Percentiles rank a stretch among this genome's conserved stretches.
Evolutionary conservation across 345 rosid genomes (phyloP).

Genomic region (Euphorbia peplus): DNA sequence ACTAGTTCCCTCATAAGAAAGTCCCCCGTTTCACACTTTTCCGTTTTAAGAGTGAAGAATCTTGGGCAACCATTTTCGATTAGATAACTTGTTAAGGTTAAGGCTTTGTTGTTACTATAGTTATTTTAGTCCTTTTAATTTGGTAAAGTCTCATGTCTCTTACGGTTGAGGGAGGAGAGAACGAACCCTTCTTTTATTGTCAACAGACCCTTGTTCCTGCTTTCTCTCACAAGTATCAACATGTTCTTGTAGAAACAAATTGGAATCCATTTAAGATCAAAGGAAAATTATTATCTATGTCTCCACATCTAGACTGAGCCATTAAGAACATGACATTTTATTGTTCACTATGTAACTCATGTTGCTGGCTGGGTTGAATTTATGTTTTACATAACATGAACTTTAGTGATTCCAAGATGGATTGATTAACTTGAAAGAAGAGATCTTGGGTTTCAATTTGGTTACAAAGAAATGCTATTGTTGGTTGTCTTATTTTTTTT

Average conservation of each 20-base stretch:
- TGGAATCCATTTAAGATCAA: background rate
- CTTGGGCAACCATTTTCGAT: background rate
- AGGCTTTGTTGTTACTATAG: too few species aligned
- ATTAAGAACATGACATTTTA: background rate
- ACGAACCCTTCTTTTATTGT: too few species aligned
- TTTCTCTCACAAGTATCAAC: too few species aligned
- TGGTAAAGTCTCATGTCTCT: too few species aligned
- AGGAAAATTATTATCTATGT: background rate
- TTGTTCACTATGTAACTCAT: background rate
- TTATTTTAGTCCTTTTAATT: too few species aligned
- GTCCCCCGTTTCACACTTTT: background rate
- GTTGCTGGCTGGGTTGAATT: background rate
- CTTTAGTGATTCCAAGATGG: background rate
- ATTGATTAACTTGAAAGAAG: background rate
- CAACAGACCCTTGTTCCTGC: too few species aligned
- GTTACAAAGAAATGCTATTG: background rate
- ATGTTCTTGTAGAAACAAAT: background rate
- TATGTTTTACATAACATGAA: too few species aligned
- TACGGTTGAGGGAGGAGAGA: too few species aligned
- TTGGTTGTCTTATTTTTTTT: background rate
- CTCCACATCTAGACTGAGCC: background rate
- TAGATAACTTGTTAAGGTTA: background rate
- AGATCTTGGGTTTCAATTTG: too few species aligned
- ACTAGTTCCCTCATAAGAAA: too few species aligned
- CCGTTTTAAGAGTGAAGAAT: background rate